Conservation (phyloP, 108 stramenopile species). For the Aureococcus anophagefferens region DNA sequence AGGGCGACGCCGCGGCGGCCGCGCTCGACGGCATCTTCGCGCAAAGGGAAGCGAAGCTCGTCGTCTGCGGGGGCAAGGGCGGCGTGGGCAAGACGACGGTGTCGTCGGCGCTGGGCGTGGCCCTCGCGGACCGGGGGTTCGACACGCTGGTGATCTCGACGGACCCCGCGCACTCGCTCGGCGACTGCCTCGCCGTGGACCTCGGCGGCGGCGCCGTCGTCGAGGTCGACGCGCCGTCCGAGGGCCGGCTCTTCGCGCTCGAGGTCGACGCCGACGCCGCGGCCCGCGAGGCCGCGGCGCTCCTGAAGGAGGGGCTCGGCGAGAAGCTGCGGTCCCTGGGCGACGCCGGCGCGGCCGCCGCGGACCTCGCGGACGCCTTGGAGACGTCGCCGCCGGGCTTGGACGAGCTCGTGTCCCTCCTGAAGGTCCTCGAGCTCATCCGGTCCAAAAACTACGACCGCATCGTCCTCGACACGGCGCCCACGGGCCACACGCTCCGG, state of each 20-base stretch:
- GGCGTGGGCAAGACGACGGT: constrained; percentile 44
- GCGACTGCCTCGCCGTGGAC: constrained; percentile 34
- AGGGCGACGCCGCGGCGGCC: background rate
- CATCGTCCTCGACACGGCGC: constrained; percentile 13
- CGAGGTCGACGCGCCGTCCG: background rate
- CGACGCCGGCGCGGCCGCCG: background rate
- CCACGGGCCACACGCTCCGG: constrained; percentile 13
- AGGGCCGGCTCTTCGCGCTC: constrained; percentile 21
- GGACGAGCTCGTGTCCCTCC: constrained; percentile 36
- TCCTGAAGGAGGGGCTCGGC: background rate
- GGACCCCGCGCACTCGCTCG: constrained; percentile 45
- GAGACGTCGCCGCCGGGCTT: constrained; percentile 36
- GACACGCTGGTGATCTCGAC: constrained; percentile 34
- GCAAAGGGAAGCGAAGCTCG: constrained; percentile 14
- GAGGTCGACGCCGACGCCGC: constrained; percentile 32
- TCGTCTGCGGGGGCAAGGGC: constrained; percentile 44
- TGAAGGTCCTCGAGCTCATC: constrained; percentile 15
- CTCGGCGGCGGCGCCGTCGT: background rate
- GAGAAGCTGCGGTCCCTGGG: background rate
- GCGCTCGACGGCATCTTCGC: background rate
- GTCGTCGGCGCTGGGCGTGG: constrained; percentile 29
- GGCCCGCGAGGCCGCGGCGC: background rate
- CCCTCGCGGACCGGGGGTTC: constrained; percentile 26
- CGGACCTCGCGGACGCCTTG: constrained; percentile 14
- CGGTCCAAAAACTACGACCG: background rate